phyloP scores from a whole-genome alignment of 352 stramenopile species.

The Globisporangium iwayamae region DNA sequence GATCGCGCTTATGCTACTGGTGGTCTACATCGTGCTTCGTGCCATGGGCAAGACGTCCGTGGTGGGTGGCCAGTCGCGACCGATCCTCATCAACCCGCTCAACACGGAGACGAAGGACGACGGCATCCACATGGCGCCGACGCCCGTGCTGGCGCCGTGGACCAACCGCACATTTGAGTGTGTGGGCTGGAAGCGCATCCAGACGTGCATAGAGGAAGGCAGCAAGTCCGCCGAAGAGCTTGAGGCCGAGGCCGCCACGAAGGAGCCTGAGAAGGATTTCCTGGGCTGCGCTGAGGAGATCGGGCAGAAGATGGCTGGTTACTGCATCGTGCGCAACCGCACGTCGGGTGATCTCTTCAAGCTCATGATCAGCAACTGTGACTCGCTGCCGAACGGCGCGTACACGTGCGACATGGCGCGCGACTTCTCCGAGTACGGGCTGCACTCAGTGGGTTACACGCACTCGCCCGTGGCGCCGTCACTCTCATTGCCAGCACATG shows the following conservation, averaged over 20 bases:
- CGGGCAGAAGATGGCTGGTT: slow-evolving; percentile 67
- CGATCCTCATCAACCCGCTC: slow-evolving; percentile 77
- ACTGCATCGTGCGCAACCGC: slow-evolving; percentile 81
- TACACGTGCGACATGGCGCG: slow-evolving; percentile 82
- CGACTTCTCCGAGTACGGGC: slow-evolving; percentile 79
- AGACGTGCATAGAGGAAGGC: slow-evolving; percentile 55
- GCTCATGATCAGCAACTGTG: slow-evolving; percentile 76
- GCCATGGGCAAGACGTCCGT: slow-evolving; percentile 44
- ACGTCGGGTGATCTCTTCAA: slow-evolving; percentile 78
- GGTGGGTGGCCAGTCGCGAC: slow-evolving; percentile 55
- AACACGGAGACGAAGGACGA: slow-evolving; percentile 61
- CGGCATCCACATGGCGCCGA: slow-evolving; percentile 54
- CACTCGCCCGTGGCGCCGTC: slow-evolving; percentile 66
- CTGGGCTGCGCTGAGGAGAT: slow-evolving; percentile 68
- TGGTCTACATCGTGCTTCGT: slow-evolving; percentile 54
- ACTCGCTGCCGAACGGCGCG: slow-evolving; percentile 62
- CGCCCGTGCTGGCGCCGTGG: slow-evolving; percentile 54
- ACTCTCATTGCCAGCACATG: slow-evolving; percentile 48
- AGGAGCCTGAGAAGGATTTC: slow-evolving; percentile 68
- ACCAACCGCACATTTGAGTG: slow-evolving; percentile 81
- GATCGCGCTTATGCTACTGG: slow-evolving; percentile 44
- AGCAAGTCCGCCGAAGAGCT: slow-evolving; percentile 31
- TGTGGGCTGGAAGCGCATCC: slow-evolving; percentile 80
- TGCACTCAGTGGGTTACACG: slow-evolving; percentile 66
- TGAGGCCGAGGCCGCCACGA: slow-evolving; percentile 20